phyloP scores from a whole-genome alignment of 2,329 filamentous ascomycete species.

The Penicillium fuscoglaucum region DNA sequence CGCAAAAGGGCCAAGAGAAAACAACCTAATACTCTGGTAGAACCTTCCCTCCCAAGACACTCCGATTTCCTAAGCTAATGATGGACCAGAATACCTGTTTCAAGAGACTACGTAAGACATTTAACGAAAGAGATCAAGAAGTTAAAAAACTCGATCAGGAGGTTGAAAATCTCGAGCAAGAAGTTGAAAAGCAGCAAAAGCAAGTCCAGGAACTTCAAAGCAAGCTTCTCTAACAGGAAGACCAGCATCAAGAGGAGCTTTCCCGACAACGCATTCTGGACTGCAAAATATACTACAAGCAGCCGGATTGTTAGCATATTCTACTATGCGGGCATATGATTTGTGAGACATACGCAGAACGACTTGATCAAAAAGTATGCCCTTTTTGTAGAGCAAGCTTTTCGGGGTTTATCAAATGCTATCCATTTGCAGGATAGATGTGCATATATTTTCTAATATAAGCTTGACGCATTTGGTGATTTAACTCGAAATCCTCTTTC shows the following conservation, averaged over 20 bases:
- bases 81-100: not conserved
- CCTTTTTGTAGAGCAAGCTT: not conserved
- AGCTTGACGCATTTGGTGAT: no score
- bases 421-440: not conserved
- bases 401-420: not conserved
- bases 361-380: not conserved
- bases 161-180: not conserved
- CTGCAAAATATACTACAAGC: not conserved
- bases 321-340: not conserved
- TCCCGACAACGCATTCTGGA: not conserved
- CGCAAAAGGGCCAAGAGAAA: not conserved
- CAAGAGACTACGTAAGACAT: not conserved
- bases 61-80: not conserved
- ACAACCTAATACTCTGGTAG: not conserved
- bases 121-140: not conserved
- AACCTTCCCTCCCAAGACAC: not conserved
- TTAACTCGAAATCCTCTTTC: no score
- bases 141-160: not conserved
- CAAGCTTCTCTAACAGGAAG: not conserved
- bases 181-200: not conserved
- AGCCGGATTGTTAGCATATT: not conserved
- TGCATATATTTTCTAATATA: no score
- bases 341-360: not conserved
- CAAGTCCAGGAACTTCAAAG: not conserved
- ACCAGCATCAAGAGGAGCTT: not conserved